Base-by-base conservation (phyloP, 306 rosid species). In the Prunus mume region DNA sequence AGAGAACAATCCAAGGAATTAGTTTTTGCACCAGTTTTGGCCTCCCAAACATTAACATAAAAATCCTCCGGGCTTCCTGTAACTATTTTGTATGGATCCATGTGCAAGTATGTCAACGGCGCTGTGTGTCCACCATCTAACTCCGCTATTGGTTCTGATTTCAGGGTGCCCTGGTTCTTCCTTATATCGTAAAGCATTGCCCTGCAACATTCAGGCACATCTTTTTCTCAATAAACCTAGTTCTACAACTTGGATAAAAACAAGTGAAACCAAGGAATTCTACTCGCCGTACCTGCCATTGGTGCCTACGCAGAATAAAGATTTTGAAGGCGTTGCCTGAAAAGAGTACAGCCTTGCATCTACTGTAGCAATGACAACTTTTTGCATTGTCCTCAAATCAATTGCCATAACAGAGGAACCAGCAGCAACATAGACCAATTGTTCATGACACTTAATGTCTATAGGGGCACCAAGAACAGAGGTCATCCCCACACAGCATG, bases 171-270 rank as follows among this genome's bases (percentile, higher is more conserved):
- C 77, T 81, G 89, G 87, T 82, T 88, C 79, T 83, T 90, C 83
- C 98, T 87, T 24, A 91, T 72, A 85, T 93, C 98, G 85, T 93
- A 93, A 19, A 93, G 92, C 92, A 87, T 79, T 46, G 93, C 98
- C 58, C 97, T 91, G 97, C 85, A 82, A 57, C 80, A 83, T 52
- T 65, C 4, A 60, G 15, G 52, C 5, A 47, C 7, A 24, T 41
- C 67, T 60, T 73, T 32, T 55, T 65, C 50, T 60, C 54, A 85
- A 50, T 68, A 9, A 60, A 51, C 65, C 1, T 22, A 54, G 28
- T 13, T 28, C 54, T 12, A 68, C 13, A 4, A 68, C 49, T 45
- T 4, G 20, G 51, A 45, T 4, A 25, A 68, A 68, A 68, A 25
- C 6, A 27, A n/a, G 45, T 27, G 60, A 71, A 71, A 32, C n/a